Conservation (phyloP, 495 filamentous ascomycete species). For the Hamigera avellanea region DNA sequence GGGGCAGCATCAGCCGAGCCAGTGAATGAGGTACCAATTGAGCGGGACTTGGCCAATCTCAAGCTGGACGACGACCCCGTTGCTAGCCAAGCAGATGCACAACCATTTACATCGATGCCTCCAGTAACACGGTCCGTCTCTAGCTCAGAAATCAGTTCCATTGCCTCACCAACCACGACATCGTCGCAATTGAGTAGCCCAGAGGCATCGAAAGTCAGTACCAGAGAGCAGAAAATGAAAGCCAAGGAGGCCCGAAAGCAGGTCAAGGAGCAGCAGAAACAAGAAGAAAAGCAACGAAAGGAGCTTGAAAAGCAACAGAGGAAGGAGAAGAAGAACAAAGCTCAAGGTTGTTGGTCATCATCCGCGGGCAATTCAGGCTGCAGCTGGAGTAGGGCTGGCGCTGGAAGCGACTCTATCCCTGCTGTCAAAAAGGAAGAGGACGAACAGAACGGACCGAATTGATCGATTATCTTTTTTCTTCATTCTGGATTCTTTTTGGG, state of each 20-base stretch:
- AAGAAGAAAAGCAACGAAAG: conserved; percentile 13
- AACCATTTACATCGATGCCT: conserved; percentile 4
- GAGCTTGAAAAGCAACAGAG: not conserved
- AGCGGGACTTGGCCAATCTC: not conserved
- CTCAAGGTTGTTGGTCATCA: too few species aligned
- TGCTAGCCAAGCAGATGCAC: conserved; percentile 6
- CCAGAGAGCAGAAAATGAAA: conserved; percentile 9
- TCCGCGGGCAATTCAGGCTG: too few species aligned
- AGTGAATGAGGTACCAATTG: conserved; percentile 9
- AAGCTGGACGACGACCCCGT: conserved; percentile 7
- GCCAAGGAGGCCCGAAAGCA: conserved; percentile 8
- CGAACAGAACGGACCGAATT: too few species aligned
- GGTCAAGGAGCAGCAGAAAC: conserved; percentile 13
- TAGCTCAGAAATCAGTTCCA: conserved; percentile 13
- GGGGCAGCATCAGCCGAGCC: conserved; percentile 3
- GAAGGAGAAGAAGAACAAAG: not conserved
- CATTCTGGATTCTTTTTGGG: too few species aligned
- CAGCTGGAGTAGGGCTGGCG: too few species aligned
- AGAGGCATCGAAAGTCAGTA: not conserved
- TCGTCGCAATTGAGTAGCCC: conserved; percentile 8
- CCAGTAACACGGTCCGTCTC: conserved; percentile 7
- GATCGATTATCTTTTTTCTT: too few species aligned
- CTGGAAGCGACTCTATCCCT: too few species aligned
- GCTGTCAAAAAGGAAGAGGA: too few species aligned
- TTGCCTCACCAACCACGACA: conserved; percentile 11